Percentiles rank a stretch among this genome's conserved stretches.
Evolutionary conservation across 2,329 filamentous ascomycete genomes (phyloP).

Genomic region (Ophiostoma ips): DNA sequence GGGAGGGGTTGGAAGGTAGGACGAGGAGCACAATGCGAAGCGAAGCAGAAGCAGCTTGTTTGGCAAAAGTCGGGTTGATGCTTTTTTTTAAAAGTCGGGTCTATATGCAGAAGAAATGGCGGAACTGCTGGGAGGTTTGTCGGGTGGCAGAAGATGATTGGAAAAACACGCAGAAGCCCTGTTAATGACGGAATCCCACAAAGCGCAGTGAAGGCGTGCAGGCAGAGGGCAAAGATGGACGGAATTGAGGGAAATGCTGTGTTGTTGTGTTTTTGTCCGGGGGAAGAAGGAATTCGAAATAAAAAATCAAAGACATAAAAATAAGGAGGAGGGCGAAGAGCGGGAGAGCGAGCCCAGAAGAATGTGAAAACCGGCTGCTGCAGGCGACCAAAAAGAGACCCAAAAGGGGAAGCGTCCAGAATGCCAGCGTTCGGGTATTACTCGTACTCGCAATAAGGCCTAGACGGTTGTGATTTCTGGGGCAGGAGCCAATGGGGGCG

Average conservation of each 20-base stretch:
- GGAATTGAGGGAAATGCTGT: neutral
- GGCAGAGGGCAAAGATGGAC: neutral
- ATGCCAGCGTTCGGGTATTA: conserved; percentile 5
- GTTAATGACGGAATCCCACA: neutral
- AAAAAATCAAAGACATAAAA: too few relatives aligned
- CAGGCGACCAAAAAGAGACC: conserved; percentile 4
- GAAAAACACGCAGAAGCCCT: neutral
- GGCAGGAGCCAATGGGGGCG: neutral
- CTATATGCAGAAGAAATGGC: neutral
- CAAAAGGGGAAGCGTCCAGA: conserved; percentile 6
- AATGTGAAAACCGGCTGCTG: conserved; percentile 6
- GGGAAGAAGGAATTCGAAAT: neutral
- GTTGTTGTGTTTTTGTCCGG: neutral
- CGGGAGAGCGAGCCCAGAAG: neutral
- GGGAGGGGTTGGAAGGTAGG: neutral
- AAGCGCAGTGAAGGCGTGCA: conserved; percentile 2
- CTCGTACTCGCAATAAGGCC: too few relatives aligned
- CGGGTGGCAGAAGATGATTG: neutral
- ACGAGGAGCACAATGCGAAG: neutral
- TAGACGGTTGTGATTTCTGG: neutral
- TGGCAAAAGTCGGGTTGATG: neutral
- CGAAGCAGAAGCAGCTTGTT: too few relatives aligned
- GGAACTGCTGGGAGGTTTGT: neutral
- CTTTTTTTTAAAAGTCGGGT: neutral
- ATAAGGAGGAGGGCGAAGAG: too few relatives aligned